phyloP scores from a whole-genome alignment of 225 moss, liverwort and hornwort species.

The Physcomitrellopsis africana region DNA sequence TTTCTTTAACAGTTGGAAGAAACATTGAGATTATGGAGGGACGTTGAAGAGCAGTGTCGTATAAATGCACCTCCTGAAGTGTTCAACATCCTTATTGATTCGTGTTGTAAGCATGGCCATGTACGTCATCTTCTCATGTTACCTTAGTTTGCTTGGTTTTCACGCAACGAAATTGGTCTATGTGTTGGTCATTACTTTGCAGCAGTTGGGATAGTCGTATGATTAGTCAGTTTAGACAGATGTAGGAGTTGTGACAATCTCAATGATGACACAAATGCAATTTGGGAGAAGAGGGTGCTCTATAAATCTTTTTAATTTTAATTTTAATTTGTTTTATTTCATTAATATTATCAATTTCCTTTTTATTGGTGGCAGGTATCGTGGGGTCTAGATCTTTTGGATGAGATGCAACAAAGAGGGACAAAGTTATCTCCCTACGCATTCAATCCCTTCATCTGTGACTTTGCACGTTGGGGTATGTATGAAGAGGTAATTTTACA shows the following conservation, averaged over 20 bases:
- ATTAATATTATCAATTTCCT: constrained; percentile 15
- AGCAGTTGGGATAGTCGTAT: not conserved
- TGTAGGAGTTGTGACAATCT: not conserved
- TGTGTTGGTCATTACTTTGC: not conserved
- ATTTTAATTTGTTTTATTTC: constrained; percentile 8
- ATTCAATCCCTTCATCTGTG: constrained; percentile 73
- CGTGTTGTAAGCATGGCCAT: constrained; percentile 64
- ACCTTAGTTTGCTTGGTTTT: constrained; percentile 18
- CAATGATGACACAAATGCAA: constrained; percentile 9
- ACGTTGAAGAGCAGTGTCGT: constrained; percentile 54
- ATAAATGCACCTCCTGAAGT: constrained; percentile 47
- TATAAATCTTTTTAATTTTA: not conserved
- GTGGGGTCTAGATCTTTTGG: constrained; percentile 67
- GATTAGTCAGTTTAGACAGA: not conserved
- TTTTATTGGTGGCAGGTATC: constrained; percentile 46
- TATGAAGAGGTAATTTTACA: constrained; percentile 62
- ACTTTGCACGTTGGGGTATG: constrained; percentile 70
- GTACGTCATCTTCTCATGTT: constrained; percentile 37
- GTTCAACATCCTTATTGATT: constrained; percentile 66
- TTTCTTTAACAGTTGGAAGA: constrained; percentile 43
- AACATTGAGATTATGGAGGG: constrained; percentile 38
- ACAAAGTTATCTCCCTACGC: constrained; percentile 47
- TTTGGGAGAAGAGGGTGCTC: constrained; percentile 10
- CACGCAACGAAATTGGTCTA: not conserved
- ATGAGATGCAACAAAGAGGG: constrained; percentile 70